Evolutionary conservation across 768 basidiomycete genomes (phyloP).

Genomic region (Naganishia kalamii): DNA sequence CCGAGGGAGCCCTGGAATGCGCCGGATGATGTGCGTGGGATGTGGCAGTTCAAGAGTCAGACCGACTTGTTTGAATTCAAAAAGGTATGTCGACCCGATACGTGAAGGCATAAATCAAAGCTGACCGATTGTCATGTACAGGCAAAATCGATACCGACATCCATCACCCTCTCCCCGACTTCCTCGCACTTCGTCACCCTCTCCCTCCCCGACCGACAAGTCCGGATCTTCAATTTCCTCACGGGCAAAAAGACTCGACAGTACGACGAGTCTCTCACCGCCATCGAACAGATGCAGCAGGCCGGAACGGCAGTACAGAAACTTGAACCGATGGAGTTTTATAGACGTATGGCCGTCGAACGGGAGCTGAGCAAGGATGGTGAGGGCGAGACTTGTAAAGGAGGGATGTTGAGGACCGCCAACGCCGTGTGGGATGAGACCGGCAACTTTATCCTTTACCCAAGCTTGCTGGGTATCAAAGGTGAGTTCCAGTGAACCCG

Average conservation of each 20-base stretch:
- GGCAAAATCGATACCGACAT: conserved; percentile 87
- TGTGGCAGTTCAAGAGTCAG: conserved; percentile 85
- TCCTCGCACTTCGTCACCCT: conserved; percentile 85
- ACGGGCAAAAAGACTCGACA: conserved; percentile 81
- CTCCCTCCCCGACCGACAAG: conserved; percentile 80
- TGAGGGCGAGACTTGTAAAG: conserved; percentile 57
- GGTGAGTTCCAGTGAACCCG: conserved; percentile 51
- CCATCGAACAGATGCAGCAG: conserved; percentile 98
- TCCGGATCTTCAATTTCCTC: conserved; percentile 87
- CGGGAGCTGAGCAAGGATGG: conserved; percentile 57
- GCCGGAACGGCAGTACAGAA: conserved; percentile 86
- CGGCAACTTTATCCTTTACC: conserved; percentile 87
- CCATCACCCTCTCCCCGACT: conserved; percentile 83
- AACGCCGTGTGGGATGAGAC: conserved; percentile 98
- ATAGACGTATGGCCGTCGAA: conserved; percentile 87
- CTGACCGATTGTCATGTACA: conserved; percentile 41
- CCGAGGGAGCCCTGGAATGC: conserved; percentile 79
- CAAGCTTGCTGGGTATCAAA: conserved; percentile 89
- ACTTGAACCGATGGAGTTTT: conserved; percentile 99
- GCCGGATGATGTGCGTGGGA: conserved; percentile 66
- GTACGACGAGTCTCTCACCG: conserved; percentile 87
- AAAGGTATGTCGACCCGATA: conserved; percentile 58
- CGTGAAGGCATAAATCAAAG: not conserved
- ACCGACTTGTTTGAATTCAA: conserved; percentile 98
- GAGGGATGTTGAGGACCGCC: conserved; percentile 54